Evolutionary conservation across 225 moss, liverwort and hornwort genomes (phyloP), one percentile per base, ranked within the genome.

Genomic region (Bryoerythrophyllum caledonicum): DNA sequence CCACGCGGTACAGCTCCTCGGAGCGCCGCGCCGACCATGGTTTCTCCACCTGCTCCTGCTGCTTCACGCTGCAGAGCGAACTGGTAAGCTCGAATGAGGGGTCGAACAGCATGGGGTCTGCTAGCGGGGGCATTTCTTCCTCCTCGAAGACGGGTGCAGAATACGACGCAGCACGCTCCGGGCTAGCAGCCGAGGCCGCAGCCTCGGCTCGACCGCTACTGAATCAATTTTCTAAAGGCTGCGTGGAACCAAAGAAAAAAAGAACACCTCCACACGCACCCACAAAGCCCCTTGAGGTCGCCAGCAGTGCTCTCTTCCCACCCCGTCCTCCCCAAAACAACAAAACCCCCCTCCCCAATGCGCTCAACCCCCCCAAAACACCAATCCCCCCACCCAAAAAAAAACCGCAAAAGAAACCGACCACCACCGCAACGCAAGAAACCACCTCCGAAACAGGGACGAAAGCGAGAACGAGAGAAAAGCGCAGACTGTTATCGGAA

Each of bases 101-200:
- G 73, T 73, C 83, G 72, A 82, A 85, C 63, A 76, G 76, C 78
- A 71, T 81, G 80, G 87, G 81, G 79, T 80, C 82, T 90, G 97
- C 94, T 91, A 97, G 91, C 90, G 97, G 92, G 94, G 97, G 92
- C 97, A 97, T 97, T 91, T 91, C 90, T 87, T 94, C 24, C 91
- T 80, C 71, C 94, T 82, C 10, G 92, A 86, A 35, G 86, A 93
- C 30, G 94, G 89, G 65, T 95, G 89, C 74, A 93, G 63, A 37
- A 91, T 71, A 52, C 93, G 92, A 63, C 88, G 89, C 78, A 93
- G 88, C 86, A 93, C 90, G 78, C 96, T 97, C 83, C 96, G 86
- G 84, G 94, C 96, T 75, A 97, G 91, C 82, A 96, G 96, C 94
- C 96, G 94, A 94, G 97, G 97, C 97, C 94, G 92, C 85, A 93